Conservation (phyloP, 352 stramenopile species). For the Phytophthora meadii region DNA sequence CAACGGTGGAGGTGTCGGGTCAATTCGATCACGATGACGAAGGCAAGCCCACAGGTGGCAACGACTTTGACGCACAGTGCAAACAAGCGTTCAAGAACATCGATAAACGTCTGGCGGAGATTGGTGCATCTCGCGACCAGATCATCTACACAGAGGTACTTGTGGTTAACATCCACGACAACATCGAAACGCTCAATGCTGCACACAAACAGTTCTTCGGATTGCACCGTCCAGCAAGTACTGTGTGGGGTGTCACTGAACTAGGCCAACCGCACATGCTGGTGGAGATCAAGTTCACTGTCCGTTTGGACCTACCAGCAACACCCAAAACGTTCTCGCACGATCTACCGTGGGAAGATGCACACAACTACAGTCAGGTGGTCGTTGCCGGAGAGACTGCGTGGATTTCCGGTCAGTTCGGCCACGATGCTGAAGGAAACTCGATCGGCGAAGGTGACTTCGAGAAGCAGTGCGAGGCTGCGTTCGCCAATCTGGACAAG, state of each 20-base stretch:
- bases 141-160: slow-evolving; percentile 7
- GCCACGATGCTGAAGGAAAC: slow-evolving; percentile 4
- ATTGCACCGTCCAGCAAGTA: neutral
- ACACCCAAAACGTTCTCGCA: slow-evolving; percentile 3
- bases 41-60: slow-evolving; percentile 3
- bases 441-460: slow-evolving; percentile 1
- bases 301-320: slow-evolving; percentile 5
- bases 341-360: slow-evolving; percentile 4
- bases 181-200: slow-evolving; percentile 2
- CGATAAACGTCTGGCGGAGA: slow-evolving; percentile 5
- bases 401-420: slow-evolving; percentile 12
- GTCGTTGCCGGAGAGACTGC: slow-evolving; percentile 6
- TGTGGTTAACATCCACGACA: slow-evolving; percentile 7
- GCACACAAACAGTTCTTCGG: slow-evolving; percentile 12
- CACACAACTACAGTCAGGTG: slow-evolving; percentile 6
- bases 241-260: neutral
- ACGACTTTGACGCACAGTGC: slow-evolving; percentile 8
- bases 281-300: slow-evolving; percentile 10
- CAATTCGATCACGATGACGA: slow-evolving; percentile 7
- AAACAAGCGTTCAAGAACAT: slow-evolving; percentile 6
- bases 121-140: slow-evolving; percentile 3
- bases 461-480: slow-evolving; percentile 4
- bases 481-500: slow-evolving; percentile 12
- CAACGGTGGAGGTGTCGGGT: slow-evolving; percentile 3
- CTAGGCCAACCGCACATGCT: slow-evolving; percentile 4